Evolutionary conservation across 2,329 filamentous ascomycete species (phyloP).

Genomic region (Zymoseptoria pseudotritici): DNA sequence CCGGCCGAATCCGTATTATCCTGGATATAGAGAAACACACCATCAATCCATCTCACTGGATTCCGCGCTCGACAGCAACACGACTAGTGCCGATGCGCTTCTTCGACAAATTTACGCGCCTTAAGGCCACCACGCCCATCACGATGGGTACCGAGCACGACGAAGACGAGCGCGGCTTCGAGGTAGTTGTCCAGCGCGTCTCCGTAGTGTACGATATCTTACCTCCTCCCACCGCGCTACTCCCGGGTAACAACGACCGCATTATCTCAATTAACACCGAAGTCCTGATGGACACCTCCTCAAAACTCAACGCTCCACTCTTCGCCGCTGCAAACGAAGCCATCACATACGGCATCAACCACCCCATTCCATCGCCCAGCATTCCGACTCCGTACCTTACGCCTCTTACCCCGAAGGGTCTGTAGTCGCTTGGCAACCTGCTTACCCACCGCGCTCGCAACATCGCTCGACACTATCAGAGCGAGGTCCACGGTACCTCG

Average conservation of each 20-base stretch:
- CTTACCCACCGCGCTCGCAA: not conserved
- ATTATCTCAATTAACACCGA: not conserved
- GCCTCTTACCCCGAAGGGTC: not conserved
- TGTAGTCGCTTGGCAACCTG: not conserved
- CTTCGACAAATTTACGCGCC: not conserved
- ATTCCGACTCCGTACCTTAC: not conserved
- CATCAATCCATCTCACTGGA: not conserved
- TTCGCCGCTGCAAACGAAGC: not conserved
- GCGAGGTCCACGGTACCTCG: not conserved
- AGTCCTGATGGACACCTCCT: not conserved
- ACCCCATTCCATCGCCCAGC: not conserved
- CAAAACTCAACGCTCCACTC: not conserved
- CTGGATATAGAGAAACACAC: not conserved
- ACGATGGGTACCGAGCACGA: not conserved
- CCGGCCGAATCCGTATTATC: not conserved
- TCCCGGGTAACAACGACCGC: not conserved
- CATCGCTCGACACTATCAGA: not conserved
- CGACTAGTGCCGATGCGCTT: not conserved
- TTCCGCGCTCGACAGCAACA: not conserved
- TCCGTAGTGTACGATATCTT: not conserved
- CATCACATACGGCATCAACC: not conserved
- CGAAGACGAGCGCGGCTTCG: not conserved
- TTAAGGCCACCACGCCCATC: not conserved
- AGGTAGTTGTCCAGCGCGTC: not conserved
- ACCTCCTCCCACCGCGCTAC: too few relatives aligned